Base-by-base conservation (phyloP, 768 basidiomycete genomes). In the Albatrellus ellisii region DNA sequence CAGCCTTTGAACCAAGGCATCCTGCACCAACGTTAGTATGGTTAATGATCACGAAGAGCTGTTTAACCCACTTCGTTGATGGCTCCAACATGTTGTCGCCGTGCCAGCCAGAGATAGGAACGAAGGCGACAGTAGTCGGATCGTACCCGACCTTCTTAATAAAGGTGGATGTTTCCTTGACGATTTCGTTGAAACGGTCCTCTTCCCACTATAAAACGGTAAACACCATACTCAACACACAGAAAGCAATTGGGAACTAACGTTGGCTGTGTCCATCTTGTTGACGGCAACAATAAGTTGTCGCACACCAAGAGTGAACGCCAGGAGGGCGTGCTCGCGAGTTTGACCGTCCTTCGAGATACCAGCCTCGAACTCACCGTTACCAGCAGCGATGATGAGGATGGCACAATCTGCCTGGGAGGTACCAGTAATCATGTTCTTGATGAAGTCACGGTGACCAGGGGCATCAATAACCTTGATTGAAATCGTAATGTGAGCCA, bases 61-160 rank as follows among this genome's bases (percentile, higher is more conserved):
- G 6, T 34, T 18, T 27, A 44, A 62, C 81, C 38, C 61, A 89
- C 88, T 98, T 99, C 69, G 62, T 2, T 53, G 95, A 95, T 69
- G 92, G 89, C 77, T 98, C 94, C 72, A 99, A 73, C 94, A 99
- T 99, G 85, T 99, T 99, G 79, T 99, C 95, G 61, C 95, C 95
- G 75, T 98, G 92, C 95, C 95, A 99, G 56, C 95, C 95, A 49
- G 95, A 99, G 68, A 99, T 99, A 60, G 95, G 95, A 49, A 98
- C 94, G 72, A 98, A 99, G 49, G 94, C 78, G 52, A 99, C 91
- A 43, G 79, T 63, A 78, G 95, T 97, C 65, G 94, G 94, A 82
- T 98, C 97, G 78, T 95, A 98, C 42, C 94, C 94, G 61, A 97
- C 94, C 78, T 97, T 95, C 79, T 94, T 97, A 66, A 97, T 94